phyloP scores from a whole-genome alignment of 2,329 filamentous ascomycete species.

The Penicillium sp. region DNA sequence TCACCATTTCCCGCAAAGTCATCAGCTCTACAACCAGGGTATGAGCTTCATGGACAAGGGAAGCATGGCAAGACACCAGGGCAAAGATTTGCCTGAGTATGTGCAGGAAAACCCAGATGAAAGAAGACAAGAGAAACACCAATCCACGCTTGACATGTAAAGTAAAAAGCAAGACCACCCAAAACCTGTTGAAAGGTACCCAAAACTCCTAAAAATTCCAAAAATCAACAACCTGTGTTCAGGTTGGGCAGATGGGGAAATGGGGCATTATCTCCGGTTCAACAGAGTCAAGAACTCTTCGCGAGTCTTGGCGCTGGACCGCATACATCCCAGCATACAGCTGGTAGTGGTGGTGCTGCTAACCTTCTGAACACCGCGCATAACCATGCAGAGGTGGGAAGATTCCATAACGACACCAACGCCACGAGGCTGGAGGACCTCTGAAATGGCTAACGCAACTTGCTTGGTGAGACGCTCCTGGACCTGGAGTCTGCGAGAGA shows the following conservation, averaged over 20 bases:
- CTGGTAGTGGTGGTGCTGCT: slow-evolving; percentile 85
- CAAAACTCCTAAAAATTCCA: slow-evolving; percentile 36
- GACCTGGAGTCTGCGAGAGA: slow-evolving; percentile 86
- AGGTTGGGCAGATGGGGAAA: slow-evolving; percentile 19
- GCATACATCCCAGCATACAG: slow-evolving; percentile 95
- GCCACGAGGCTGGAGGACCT: slow-evolving; percentile 88
- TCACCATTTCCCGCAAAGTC: neutral
- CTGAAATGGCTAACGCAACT: slow-evolving; percentile 88
- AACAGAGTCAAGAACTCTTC: slow-evolving; percentile 91
- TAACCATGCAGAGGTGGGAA: slow-evolving; percentile 96
- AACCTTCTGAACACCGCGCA: slow-evolving; percentile 96
- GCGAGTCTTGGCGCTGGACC: slow-evolving; percentile 85
- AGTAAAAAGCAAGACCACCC: slow-evolving; percentile 26
- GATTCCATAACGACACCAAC: slow-evolving; percentile 98
- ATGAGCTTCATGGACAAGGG: neutral
- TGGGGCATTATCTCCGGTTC: slow-evolving; percentile 50
- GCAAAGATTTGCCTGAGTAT: slow-evolving; percentile 6
- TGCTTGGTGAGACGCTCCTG: slow-evolving; percentile 96
- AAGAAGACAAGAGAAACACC: slow-evolving; percentile 20
- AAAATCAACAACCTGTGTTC: slow-evolving; percentile 28
- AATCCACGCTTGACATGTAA: slow-evolving; percentile 24
- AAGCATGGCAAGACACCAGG: neutral
- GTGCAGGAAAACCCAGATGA: slow-evolving; percentile 15
- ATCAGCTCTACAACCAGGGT: neutral
- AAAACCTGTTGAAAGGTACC: slow-evolving; percentile 45